phyloP scores from a whole-genome alignment of 2,329 filamentous ascomycete species.

The Colletotrichum aenigma region DNA sequence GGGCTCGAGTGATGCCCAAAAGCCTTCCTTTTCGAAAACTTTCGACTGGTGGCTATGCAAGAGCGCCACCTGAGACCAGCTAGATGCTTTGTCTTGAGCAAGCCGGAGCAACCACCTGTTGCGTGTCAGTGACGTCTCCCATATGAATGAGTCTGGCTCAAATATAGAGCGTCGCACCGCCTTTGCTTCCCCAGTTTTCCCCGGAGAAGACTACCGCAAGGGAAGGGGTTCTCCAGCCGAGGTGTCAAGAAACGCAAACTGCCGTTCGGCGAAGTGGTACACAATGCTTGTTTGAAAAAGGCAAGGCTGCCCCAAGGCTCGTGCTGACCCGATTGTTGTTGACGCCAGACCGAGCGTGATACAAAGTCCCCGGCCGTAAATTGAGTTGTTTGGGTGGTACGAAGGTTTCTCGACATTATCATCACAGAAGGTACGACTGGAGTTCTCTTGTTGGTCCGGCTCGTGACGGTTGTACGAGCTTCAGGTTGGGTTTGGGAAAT shows the following conservation, averaged over 20 bases:
- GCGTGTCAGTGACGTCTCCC: neutral
- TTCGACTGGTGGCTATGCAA: neutral
- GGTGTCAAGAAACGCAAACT: neutral
- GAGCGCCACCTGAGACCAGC: neutral
- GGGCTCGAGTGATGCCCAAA: neutral
- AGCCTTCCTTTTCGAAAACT: neutral
- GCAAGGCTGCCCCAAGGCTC: neutral
- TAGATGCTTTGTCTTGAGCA: neutral
- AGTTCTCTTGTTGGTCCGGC: neutral
- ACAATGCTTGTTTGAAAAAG: neutral
- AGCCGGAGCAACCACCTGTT: neutral
- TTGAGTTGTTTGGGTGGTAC: neutral
- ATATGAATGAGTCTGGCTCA: neutral
- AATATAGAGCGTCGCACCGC: neutral
- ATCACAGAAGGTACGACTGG: neutral
- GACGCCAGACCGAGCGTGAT: neutral
- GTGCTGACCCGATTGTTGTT: neutral
- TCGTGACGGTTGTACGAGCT: neutral
- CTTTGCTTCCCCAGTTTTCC: neutral
- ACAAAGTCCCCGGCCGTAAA: neutral
- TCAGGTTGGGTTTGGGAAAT: neutral
- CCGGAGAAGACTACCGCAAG: neutral
- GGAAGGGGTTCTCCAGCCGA: neutral
- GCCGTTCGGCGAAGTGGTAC: neutral
- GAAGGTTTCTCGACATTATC: neutral